These are phyloP conservation scores for Nothophytophthora sp. DNA, from an alignment of 352 stramenopile species.

Conservation along the genomic window DNA sequence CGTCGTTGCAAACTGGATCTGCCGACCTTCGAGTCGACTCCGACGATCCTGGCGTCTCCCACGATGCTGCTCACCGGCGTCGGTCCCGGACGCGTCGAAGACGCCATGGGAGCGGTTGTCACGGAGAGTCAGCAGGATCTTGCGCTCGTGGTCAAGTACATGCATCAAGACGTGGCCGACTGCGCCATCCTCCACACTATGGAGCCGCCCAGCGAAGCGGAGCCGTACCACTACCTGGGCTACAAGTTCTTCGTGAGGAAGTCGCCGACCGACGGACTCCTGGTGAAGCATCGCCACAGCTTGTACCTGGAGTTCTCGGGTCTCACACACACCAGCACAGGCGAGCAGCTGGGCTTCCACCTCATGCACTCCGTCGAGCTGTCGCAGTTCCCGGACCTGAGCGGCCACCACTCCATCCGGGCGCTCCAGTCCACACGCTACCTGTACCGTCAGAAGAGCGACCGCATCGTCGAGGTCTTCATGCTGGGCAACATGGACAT, in stretches of 20 bases:
- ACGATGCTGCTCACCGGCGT: slow-evolving; percentile 55
- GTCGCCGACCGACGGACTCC: slow-evolving; percentile 35
- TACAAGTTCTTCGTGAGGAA: slow-evolving; percentile 73
- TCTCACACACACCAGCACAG: slow-evolving; percentile 33
- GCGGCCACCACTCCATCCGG: slow-evolving; percentile 52
- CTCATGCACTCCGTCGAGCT: slow-evolving; percentile 74
- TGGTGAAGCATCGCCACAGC: slow-evolving; percentile 59
- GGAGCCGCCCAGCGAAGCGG: slow-evolving; percentile 38
- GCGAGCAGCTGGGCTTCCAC: slow-evolving; percentile 63
- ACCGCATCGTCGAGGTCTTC: slow-evolving; percentile 58
- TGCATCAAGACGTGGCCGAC: slow-evolving; percentile 64
- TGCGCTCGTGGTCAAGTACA: slow-evolving; percentile 53
- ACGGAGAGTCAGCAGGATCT: slow-evolving; percentile 59
- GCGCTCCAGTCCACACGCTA: slow-evolving; percentile 52
- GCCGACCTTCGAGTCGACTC: slow-evolving; percentile 27
- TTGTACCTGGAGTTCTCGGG: slow-evolving; percentile 63
- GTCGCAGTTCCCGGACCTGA: slow-evolving; percentile 51
- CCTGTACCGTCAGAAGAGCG: slow-evolving; percentile 56
- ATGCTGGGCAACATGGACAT: slow-evolving; percentile 60
- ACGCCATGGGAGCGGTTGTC: slow-evolving; percentile 53
- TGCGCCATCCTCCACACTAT: slow-evolving; percentile 61
- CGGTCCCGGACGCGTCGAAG: slow-evolving; percentile 47
- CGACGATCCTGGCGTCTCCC: slow-evolving; percentile 25
- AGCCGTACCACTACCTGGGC: slow-evolving; percentile 62
- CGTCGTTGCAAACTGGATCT: slow-evolving; percentile 32